Conservation (phyloP, 495 filamentous ascomycete genomes). For the Trichocladium antarcticum region DNA sequence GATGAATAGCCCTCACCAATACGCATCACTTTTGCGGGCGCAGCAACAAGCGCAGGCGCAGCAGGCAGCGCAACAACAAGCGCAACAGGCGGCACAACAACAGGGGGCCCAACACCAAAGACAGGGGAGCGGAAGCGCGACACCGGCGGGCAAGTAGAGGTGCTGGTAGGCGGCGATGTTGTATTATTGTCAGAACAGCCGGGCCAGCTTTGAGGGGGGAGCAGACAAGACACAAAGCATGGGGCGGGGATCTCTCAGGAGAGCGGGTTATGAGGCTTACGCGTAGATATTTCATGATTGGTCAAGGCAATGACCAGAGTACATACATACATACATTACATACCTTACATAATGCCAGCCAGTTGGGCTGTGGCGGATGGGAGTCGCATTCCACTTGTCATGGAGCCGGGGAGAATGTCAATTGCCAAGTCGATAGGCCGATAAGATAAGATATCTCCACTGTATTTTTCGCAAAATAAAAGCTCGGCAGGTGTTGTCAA, state of each 20-base stretch:
- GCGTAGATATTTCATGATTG: conserved; percentile 20
- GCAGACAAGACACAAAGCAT: background rate
- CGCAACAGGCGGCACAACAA: conserved; percentile 18
- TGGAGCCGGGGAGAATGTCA: too few relatives aligned
- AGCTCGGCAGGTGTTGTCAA: background rate
- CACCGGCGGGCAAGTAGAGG: conserved; percentile 23
- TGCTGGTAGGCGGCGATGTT: background rate
- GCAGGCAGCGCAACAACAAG: conserved; percentile 14
- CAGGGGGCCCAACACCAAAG: conserved; percentile 27
- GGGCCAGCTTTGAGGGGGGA: background rate
- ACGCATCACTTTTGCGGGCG: conserved; percentile 60
- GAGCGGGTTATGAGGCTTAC: conserved; percentile 4
- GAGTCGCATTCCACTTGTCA: too few relatives aligned
- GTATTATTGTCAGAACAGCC: background rate
- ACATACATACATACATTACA: conserved; percentile 5
- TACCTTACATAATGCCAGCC: too few relatives aligned
- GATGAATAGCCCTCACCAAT: conserved; percentile 48
- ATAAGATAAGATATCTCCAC: conserved; percentile 20
- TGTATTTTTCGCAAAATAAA: conserved; percentile 4
- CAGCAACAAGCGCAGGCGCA: conserved; percentile 45
- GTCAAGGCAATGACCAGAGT: conserved; percentile 10
- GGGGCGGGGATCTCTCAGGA: background rate
- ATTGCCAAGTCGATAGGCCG: background rate
- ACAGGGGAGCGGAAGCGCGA: conserved; percentile 35
- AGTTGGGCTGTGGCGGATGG: too few relatives aligned